Evolutionary conservation across 164 flowering plant genomes (phyloP).

Genomic region (Buxus sempervirens): DNA sequence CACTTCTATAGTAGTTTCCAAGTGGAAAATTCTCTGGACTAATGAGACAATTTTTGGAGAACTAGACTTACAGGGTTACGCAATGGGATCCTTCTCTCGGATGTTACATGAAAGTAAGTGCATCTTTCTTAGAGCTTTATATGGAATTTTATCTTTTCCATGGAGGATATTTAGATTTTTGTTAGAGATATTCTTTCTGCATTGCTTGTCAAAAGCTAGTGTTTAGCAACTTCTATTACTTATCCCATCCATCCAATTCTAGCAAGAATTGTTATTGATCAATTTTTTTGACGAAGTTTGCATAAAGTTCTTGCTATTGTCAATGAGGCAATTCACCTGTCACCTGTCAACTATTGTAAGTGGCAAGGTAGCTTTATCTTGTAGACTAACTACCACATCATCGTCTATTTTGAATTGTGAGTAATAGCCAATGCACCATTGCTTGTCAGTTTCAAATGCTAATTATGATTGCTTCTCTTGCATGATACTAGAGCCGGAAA

Average conservation of each 20-base stretch:
- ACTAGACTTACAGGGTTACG: conserved; percentile 75
- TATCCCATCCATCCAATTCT: neutral
- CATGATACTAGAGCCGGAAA: conserved; percentile 78
- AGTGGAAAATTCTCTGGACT: conserved; percentile 5
- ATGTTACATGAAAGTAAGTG: conserved; percentile 82
- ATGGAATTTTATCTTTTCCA: neutral
- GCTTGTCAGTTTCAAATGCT: neutral
- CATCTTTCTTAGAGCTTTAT: neutral
- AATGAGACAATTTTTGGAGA: conserved; percentile 6
- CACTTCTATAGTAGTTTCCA: neutral
- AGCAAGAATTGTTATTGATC: no score
- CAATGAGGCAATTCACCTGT: no score
- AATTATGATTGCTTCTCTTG: conserved; percentile 9
- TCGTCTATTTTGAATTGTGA: neutral
- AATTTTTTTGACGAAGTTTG: no score
- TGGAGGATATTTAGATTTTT: neutral
- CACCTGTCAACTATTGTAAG: no score
- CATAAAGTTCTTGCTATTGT: no score
- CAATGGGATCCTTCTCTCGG: conserved; percentile 90
- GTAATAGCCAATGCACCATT: neutral
- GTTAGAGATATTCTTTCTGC: neutral
- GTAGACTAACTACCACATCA: neutral
- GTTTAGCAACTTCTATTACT: neutral
- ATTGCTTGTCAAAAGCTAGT: neutral
- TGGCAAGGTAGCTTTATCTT: no score